These are phyloP conservation scores for Calonectria hongkongensis DNA, from an alignment of 2,329 filamentous ascomycete species.

Conservation along the genomic window DNA sequence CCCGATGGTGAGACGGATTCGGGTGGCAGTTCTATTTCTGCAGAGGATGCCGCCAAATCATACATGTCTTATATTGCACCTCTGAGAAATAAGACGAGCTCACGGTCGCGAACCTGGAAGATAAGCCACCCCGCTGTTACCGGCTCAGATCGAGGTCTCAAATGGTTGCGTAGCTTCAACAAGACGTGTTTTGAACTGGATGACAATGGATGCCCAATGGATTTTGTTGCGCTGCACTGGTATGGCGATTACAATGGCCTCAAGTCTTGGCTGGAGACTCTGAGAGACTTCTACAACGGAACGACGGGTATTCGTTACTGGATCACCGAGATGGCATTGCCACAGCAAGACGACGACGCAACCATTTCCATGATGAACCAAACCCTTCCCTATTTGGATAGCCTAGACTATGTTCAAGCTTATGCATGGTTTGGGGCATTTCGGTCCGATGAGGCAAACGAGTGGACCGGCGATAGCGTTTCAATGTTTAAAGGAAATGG, in stretches of 20 bases:
- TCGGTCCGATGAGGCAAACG: slow-evolving; percentile 60
- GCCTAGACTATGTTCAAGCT: slow-evolving; percentile 57
- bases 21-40: slow-evolving; percentile 62
- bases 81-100: slow-evolving; percentile 52
- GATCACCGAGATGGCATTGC: slow-evolving; percentile 65
- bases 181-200: slow-evolving; percentile 63
- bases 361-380: slow-evolving; percentile 65
- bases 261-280: slow-evolving; percentile 58
- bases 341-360: slow-evolving; percentile 57
- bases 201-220: slow-evolving; percentile 61
- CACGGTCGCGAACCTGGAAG: slow-evolving; percentile 56
- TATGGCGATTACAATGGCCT: slow-evolving; percentile 63
- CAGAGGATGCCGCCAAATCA: slow-evolving; percentile 61
- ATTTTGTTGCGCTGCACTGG: slow-evolving; percentile 65
- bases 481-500: slow-evolving; percentile 61
- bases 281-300: slow-evolving; percentile 61
- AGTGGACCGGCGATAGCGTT: slow-evolving; percentile 62
- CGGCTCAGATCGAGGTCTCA: slow-evolving; percentile 60
- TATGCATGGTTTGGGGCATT: slow-evolving; percentile 67
- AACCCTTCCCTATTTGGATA: slow-evolving; percentile 60
- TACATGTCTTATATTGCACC: slow-evolving; percentile 63
- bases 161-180: slow-evolving; percentile 64
- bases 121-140: slow-evolving; percentile 66
- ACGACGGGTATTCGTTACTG: slow-evolving; percentile 55
- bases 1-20: slow-evolving; percentile 63